Evolutionary conservation across 176 grass and related monocot species (phyloP), one percentile per base, ranked within the genome.

Genomic region (Aegilops speltoides): DNA sequence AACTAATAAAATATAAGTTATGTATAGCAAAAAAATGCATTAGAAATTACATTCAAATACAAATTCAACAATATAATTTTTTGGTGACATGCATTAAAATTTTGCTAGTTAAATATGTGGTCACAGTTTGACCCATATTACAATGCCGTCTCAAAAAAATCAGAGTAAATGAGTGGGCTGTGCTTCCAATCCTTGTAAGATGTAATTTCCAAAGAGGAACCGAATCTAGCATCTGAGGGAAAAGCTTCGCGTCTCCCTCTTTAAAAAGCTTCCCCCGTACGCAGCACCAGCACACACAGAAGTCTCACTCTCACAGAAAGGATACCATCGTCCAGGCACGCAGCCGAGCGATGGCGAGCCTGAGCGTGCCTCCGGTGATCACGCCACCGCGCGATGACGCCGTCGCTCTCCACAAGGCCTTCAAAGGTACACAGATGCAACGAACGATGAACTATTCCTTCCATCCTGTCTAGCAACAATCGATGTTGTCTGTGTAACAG

Each of bases 401-500:
- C 82, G 75, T 91, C 52, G 94, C 95, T 80, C 97, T 98, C 34
- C 81, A 98, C 93, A 89, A 71, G 60, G 97, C 93, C 57, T 96
- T 98, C 90, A 92, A 83, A 87, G 91, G 20, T 60, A 28, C 4
- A 28, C 3, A 12, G 1, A 57, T 66, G 68, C 2, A 2, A 57
- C 52, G 16, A 57, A 57, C 19, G 19, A 57, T 57, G 19, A 57
- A 57, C 19, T 57, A 2, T 57, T 57, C 19, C 52, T 57, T 57
- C 17, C 52, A 57, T 57, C 52, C 52, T 57, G 16, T 56, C 52
- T 20, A 57, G 52, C 52, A 57, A 57, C 54, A 20, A 54, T 19
- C 50, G 16, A 19, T 56, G 52, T 3, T 43, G 0, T 43, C 2
- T 3, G 54, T 22, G 54, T 57, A 57, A 57, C 54, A 0, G 54